These are phyloP conservation scores for Populus nigra DNA, from an alignment of 345 rosid genomes.

Conservation along the genomic window DNA sequence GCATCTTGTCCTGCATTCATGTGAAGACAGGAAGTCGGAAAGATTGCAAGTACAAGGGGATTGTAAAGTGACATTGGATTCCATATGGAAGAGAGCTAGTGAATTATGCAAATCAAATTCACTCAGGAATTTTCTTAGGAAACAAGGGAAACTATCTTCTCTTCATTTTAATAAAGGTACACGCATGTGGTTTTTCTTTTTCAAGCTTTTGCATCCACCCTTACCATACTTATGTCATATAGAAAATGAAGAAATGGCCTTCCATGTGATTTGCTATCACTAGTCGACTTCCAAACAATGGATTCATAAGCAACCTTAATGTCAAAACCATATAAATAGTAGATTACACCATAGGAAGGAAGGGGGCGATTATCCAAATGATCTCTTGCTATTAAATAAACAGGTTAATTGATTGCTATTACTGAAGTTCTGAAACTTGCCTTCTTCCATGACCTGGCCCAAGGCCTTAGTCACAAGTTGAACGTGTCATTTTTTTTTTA, in stretches of 20 bases:
- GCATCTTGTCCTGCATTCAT: constrained; percentile 37
- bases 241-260: not conserved
- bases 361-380: not conserved
- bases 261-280: not conserved
- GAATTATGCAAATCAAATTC: constrained; percentile 72
- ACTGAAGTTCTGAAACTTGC: no score
- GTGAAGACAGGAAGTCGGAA: constrained; percentile 39
- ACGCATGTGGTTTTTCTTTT: not conserved
- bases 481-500: no score
- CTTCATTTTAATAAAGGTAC: constrained; percentile 68
- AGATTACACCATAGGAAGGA: not conserved
- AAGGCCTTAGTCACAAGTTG: no score
- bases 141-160: constrained; percentile 73
- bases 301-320: not conserved
- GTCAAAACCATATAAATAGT: not conserved
- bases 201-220: not conserved
- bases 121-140: constrained; percentile 62
- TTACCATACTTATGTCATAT: not conserved
- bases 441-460: no score
- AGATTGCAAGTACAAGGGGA: constrained; percentile 38
- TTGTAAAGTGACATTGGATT: constrained; percentile 53
- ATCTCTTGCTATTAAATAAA: not conserved
- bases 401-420: not conserved
- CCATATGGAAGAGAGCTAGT: constrained; percentile 62
- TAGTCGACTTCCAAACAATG: not conserved